Percentiles rank a stretch among this genome's conserved stretches.
These are phyloP conservation scores for Apiotrichum montevideense DNA, from an alignment of 1,284 basidiomycete species.

Conservation along the genomic window DNA sequence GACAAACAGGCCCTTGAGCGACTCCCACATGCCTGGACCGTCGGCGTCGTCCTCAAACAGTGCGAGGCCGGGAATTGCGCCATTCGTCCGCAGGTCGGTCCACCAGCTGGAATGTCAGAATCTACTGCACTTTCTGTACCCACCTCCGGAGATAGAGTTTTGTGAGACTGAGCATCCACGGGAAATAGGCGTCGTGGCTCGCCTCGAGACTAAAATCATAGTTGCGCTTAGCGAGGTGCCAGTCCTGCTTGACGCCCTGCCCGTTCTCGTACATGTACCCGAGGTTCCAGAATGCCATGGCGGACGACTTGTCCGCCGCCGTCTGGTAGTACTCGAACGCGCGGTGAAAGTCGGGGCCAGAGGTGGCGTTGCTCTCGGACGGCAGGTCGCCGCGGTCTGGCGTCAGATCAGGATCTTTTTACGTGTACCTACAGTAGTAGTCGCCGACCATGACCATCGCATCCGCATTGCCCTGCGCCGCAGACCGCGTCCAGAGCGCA, in stretches of 20 bases:
- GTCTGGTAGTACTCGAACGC: slow-evolving; percentile 91
- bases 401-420: neutral
- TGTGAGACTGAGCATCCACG: slow-evolving; percentile 71
- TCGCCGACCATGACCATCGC: slow-evolving; percentile 94
- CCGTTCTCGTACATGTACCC: slow-evolving; percentile 99
- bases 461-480: slow-evolving; percentile 87
- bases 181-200: slow-evolving; percentile 71
- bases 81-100: slow-evolving; percentile 34
- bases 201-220: slow-evolving; percentile 86
- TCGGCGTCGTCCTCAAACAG: slow-evolving; percentile 35
- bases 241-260: slow-evolving; percentile 84
- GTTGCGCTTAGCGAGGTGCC: slow-evolving; percentile 91
- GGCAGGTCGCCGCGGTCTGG: slow-evolving; percentile 7
- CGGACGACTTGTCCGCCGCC: slow-evolving; percentile 78
- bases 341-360: slow-evolving; percentile 62
- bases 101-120: slow-evolving; percentile 7
- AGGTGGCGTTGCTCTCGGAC: slow-evolving; percentile 26
- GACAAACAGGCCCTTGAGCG: slow-evolving; percentile 32
- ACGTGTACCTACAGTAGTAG: slow-evolving; percentile 64
- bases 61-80: slow-evolving; percentile 34
- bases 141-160: slow-evolving; percentile 67
- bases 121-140: neutral
- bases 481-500: slow-evolving; percentile 89
- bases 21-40: slow-evolving; percentile 22
- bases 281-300: slow-evolving; percentile 95